Evolutionary conservation across 2,329 filamentous ascomycete species (phyloP).

Genomic region (Colletotrichum sp.): DNA sequence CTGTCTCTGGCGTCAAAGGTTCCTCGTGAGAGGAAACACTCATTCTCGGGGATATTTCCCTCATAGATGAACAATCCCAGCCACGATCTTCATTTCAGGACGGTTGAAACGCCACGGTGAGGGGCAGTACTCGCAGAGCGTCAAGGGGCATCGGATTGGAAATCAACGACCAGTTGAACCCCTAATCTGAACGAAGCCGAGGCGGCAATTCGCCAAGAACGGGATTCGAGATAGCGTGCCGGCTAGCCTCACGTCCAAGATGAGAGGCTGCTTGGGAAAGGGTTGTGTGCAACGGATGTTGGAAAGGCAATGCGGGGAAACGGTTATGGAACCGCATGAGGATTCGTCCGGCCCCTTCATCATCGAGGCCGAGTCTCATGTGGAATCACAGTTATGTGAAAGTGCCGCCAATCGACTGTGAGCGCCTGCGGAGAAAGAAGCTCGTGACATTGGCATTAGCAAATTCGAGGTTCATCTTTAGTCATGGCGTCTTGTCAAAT

Average conservation of each 20-base stretch:
- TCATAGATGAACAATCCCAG: not conserved
- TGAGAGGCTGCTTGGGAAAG: not conserved
- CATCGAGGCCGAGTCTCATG: not conserved
- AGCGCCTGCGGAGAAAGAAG: constrained; percentile 2
- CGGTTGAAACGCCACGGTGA: constrained; percentile 1
- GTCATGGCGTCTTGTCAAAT: constrained; percentile 14
- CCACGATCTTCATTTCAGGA: constrained; percentile 5
- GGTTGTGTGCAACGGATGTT: not conserved
- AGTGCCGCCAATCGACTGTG: not conserved
- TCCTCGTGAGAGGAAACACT: not conserved
- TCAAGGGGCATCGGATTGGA: not conserved
- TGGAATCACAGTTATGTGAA: not conserved
- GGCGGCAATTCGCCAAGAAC: constrained; percentile 7
- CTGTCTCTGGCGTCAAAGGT: not conserved
- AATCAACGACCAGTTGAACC: not conserved
- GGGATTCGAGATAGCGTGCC: constrained; percentile 15
- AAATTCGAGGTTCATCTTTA: constrained; percentile 3
- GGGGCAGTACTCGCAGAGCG: not conserved
- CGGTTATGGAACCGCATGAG: not conserved
- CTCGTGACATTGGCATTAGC: constrained; percentile 16
- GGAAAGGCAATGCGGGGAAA: constrained; percentile 4
- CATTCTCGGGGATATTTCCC: constrained; percentile 3
- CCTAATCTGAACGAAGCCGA: not conserved
- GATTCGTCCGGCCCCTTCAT: not conserved
- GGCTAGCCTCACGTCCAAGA: constrained; percentile 11